Base-by-base conservation (phyloP, 2,329 filamentous ascomycete genomes). In the Tolypocladium amazonense region DNA sequence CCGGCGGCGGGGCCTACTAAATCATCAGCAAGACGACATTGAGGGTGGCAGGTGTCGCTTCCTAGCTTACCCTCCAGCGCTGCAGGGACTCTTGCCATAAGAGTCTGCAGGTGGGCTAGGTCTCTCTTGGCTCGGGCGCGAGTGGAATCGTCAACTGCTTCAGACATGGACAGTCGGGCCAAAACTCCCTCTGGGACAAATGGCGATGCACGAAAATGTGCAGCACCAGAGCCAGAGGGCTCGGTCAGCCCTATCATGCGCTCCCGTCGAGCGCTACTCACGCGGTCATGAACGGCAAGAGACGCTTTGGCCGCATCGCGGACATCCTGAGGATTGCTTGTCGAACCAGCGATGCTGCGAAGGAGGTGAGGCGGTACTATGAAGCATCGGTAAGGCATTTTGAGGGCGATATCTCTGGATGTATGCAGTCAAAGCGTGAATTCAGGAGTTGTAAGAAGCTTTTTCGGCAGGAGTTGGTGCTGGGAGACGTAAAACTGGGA, bases 351-450 rank as follows among this genome's bases (percentile, higher is more conserved):
- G 57, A 81, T 78, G 58, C 71, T 72, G 38, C 66, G 69, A 27
- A 81, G 72, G 14, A 81, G 71, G 59, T 81, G 75, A 25, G 78
- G 78, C 25, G 78, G 78, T 5, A 80, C 73, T 60, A 79, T 73
- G 61, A 69, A 75, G 67, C 75, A 78, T 59, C 65, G 67, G 45
- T 60, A 59, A 43, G 65, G 25, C 65, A 67, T 67, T 56, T 8
- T 2, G 47, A 23, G 3, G 38, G 38, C 14, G 18, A 59, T 56
- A 23, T 5, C 2, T 45, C 27, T 35, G 35, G 25, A 18, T 50
- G 8, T 18, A 14, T 20, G 6, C 35, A 14, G 33, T 15, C 9
- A 15, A 23, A 15, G 20, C 33, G 5, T n/a, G 33, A 55, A 8
- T 3, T 23, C 20, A 4, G n/a, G 53, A 33, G 20, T 18, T 11